Percentiles rank a stretch among this genome's conserved stretches.
Conservation (phyloP, 768 basidiomycete genomes). For the Chalciporus sphaerocephalus region DNA sequence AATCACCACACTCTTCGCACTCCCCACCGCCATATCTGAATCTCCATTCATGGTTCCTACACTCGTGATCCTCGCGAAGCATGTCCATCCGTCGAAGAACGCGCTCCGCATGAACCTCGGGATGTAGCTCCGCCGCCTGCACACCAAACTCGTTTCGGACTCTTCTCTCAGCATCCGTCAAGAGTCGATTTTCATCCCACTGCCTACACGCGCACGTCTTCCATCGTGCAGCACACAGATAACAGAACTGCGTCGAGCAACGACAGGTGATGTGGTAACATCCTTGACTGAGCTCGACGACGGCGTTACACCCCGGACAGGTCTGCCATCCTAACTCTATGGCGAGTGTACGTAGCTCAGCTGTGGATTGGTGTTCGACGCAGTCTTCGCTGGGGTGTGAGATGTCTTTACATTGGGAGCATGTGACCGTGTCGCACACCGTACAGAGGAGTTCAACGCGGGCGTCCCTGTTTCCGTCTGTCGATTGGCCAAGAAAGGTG, state of each 20-base stretch:
- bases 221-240: conserved; percentile 59
- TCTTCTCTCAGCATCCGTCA: conserved; percentile 23
- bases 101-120: conserved; percentile 16
- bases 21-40: conserved; percentile 39
- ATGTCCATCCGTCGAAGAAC: conserved; percentile 26
- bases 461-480: not conserved
- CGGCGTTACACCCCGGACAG: conserved; percentile 52
- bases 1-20: conserved; percentile 44
- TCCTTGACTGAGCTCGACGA: conserved; percentile 54
- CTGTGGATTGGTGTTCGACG: conserved; percentile 37
- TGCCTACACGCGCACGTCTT: conserved; percentile 57
- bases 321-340: conserved; percentile 51
- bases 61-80: conserved; percentile 51
- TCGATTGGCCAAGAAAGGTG: conserved; percentile 45
- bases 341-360: conserved; percentile 45
- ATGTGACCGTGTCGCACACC: conserved; percentile 39
- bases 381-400: conserved; percentile 42
- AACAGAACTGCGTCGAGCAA: conserved; percentile 52
- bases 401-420: conserved; percentile 46
- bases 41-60: conserved; percentile 43
- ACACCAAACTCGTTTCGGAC: conserved; percentile 23
- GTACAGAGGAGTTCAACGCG: conserved; percentile 32
- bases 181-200: conserved; percentile 54
- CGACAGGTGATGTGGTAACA: conserved; percentile 66
- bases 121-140: conserved; percentile 10